These are phyloP conservation scores for Cyphellophora europaea DNA, from an alignment of 2,329 filamentous ascomycete genomes.

Conservation along the genomic window DNA sequence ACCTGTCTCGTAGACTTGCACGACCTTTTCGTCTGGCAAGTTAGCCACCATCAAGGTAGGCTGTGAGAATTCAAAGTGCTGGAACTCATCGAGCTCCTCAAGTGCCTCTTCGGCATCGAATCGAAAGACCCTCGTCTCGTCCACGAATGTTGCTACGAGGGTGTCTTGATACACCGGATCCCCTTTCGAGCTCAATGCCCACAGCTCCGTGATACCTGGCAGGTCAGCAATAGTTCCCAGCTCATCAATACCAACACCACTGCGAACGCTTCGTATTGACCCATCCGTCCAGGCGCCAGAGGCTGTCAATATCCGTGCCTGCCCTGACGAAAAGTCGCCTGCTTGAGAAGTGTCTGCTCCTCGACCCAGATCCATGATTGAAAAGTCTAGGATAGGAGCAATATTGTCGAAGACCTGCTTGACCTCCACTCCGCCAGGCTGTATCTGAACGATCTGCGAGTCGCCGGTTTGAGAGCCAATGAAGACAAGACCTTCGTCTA, in stretches of 20 bases:
- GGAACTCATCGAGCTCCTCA: constrained; percentile 73
- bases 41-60: constrained; percentile 65
- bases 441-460: constrained; percentile 67
- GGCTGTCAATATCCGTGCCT: constrained; percentile 85
- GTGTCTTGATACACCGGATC: constrained; percentile 51
- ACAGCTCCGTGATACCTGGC: constrained; percentile 62
- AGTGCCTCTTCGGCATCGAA: constrained; percentile 69
- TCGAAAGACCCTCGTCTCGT: constrained; percentile 72
- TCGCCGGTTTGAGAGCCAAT: constrained; percentile 89
- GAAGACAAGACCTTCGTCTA: constrained; percentile 66
- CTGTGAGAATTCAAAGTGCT: constrained; percentile 58
- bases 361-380: constrained; percentile 92
- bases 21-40: constrained; percentile 50
- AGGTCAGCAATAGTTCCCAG: constrained; percentile 74
- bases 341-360: constrained; percentile 67
- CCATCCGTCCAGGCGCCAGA: constrained; percentile 87
- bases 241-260: constrained; percentile 86
- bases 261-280: constrained; percentile 79
- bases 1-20: constrained; percentile 65
- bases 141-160: constrained; percentile 69
- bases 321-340: constrained; percentile 89
- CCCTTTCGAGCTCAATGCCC: constrained; percentile 51
- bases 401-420: constrained; percentile 76
- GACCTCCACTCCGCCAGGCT: constrained; percentile 52
- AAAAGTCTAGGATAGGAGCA: constrained; percentile 85